A percentile compares a stretch with the other conserved stretches of the same genome.
These are phyloP conservation scores for Neolentinus lepideus DNA, from an alignment of 1,284 basidiomycete species.

Conservation along the genomic window DNA sequence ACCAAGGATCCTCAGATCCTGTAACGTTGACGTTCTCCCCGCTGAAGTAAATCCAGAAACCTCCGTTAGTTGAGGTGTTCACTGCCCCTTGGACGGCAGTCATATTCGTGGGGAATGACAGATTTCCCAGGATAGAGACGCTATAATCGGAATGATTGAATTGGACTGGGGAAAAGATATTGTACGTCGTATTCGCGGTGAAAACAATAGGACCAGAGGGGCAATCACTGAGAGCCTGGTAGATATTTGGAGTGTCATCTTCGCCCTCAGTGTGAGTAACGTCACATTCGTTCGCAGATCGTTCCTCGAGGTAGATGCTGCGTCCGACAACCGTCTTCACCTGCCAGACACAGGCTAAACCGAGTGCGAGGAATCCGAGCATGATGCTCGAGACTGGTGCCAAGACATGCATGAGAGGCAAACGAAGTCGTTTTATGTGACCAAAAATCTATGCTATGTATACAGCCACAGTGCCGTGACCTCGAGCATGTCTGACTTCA, in stretches of 20 bases:
- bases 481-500: neutral
- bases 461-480: neutral
- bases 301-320: neutral
- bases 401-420: no score
- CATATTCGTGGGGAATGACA: neutral
- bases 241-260: constrained; percentile 2
- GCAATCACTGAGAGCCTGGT: neutral
- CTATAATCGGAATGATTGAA: neutral
- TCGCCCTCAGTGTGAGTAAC: neutral
- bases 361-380: neutral
- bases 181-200: neutral
- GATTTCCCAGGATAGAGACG: neutral
- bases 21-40: neutral
- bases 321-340: neutral
- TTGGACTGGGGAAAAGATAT: neutral
- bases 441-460: no score
- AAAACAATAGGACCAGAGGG: neutral
- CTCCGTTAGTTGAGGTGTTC: neutral
- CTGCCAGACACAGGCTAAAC: neutral
- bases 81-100: neutral
- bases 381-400: neutral
- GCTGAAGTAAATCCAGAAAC: neutral
- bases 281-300: neutral
- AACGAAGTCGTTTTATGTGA: no score
- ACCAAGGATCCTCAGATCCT: neutral